Base-by-base conservation (phyloP, 148 eudicot species). In the Pharnaceum exiguum region DNA sequence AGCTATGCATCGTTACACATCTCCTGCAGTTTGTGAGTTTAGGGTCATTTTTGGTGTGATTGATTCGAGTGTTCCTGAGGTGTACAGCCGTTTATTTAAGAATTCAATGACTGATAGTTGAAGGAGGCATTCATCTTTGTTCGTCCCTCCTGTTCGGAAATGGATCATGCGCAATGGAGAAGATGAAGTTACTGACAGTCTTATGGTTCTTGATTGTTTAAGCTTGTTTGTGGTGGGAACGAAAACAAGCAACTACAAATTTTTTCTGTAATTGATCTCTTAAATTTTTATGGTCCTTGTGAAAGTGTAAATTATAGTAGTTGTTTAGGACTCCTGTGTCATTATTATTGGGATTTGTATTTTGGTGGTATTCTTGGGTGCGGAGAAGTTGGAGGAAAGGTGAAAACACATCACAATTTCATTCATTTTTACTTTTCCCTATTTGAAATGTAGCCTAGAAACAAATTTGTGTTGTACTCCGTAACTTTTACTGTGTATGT, bases 1-100 rank as follows among this genome's bases (percentile, higher is more conserved):
- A 38, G 21, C 25, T 70, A 62, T 40, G 55, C 54, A 63, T 38
- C 50, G 42, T 28, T 19, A 25, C 63, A 64, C 68, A 70, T 53
- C 30, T 60, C 54, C 60, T 53, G 10, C 51, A 43, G 42, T 61
- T 59, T 64, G 57, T 47, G 61, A 64, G 66, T 67, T 38, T 40
- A 27, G 60, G 70, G 69, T 66, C 69, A 66, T 46, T 79, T 78
- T 72, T 75, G 66, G 51, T 59, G 65, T 55, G 51, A 13, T 59
- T 53, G 32, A n/a, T 32, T 31, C 31, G 64, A 31, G 31, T 55
- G 50, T 60, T 45, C n/a, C 26, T n/a, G 59, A 62, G 75, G 63
- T 66, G 72, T 72, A 68, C 51, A 74, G 74, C 60, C 55, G 47
- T 65, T 56, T 47, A 32, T 38, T 21, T 30, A 65, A 43, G 35